These are phyloP conservation scores for Penicillium samsonianum DNA, from an alignment of 495 filamentous ascomycete genomes.

Conservation along the genomic window DNA sequence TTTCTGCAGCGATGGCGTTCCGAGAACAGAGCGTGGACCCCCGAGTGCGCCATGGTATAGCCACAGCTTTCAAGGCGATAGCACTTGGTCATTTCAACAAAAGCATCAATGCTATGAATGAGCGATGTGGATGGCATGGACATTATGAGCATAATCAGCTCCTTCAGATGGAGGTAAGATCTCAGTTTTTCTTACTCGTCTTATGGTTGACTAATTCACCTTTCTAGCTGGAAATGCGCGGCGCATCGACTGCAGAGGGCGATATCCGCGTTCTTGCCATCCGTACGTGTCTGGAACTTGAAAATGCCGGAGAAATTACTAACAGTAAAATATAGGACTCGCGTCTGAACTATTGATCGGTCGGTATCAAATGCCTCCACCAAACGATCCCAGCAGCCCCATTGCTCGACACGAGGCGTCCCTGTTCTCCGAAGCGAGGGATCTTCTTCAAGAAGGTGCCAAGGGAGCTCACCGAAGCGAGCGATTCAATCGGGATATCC, in stretches of 20 bases:
- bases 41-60: slow-evolving; percentile 24
- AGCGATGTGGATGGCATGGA: slow-evolving; percentile 27
- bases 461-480: slow-evolving; percentile 25
- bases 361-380: slow-evolving; percentile 34
- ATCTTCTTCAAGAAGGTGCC: slow-evolving; percentile 8
- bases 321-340: slow-evolving; percentile 22
- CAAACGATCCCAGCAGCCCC: slow-evolving; percentile 20
- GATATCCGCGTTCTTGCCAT: slow-evolving; percentile 29
- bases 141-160: slow-evolving; percentile 28
- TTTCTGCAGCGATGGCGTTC: slow-evolving; percentile 20
- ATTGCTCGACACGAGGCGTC: slow-evolving; percentile 36
- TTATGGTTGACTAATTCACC: not conserved
- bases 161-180: slow-evolving; percentile 30
- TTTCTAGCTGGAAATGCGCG: slow-evolving; percentile 21
- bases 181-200: not conserved
- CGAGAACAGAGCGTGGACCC: slow-evolving; percentile 13
- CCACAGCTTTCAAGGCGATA: slow-evolving; percentile 35
- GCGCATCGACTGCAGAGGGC: slow-evolving; percentile 23
- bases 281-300: slow-evolving; percentile 15
- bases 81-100: slow-evolving; percentile 18
- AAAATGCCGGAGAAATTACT: not conserved
- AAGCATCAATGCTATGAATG: slow-evolving; percentile 21
- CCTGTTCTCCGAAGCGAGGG: slow-evolving; percentile 31
- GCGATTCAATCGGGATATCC: slow-evolving; percentile 31
- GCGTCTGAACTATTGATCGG: slow-evolving; percentile 40